phyloP scores from a whole-genome alignment of 192 early-diverging fungal genomes.

The Pilaira anomala region DNA sequence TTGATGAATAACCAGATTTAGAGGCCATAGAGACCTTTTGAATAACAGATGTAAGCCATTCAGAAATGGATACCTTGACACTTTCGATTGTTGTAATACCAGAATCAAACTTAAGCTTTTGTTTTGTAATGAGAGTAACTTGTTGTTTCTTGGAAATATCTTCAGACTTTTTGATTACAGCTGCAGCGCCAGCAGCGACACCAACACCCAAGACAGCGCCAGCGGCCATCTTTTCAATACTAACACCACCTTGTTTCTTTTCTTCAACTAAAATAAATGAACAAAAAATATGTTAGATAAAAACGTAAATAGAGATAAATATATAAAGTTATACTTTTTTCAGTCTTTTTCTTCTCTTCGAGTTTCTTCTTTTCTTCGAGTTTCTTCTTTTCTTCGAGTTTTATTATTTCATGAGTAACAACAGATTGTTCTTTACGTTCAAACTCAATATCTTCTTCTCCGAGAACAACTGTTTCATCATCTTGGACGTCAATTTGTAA shows the following conservation, averaged over 20 bases:
- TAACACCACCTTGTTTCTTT: neutral
- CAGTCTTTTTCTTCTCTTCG: conserved; percentile 5
- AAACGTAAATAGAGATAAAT: no score
- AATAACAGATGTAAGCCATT: conserved; percentile 9
- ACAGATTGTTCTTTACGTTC: neutral
- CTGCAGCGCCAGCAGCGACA: neutral
- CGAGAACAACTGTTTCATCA: conserved; percentile 1
- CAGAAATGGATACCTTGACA: conserved; percentile 12
- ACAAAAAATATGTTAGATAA: neutral
- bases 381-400: neutral
- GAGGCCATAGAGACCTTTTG: neutral
- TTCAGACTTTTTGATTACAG: neutral
- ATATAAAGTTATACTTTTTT: conserved; percentile 7
- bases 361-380: neutral
- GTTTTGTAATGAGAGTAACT: neutral
- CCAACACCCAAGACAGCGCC: conserved; percentile 7
- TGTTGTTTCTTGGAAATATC: neutral
- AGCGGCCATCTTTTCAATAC: neutral
- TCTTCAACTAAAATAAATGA: neutral
- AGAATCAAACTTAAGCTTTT: no score
- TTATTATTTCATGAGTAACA: neutral
- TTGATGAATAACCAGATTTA: neutral
- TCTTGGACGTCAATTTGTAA: conserved; percentile 3
- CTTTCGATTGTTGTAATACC: neutral
- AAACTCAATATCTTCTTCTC: conserved; percentile 4